Percentiles rank a stretch among this genome's conserved stretches.
These are phyloP conservation scores for Rheum nobile DNA, from an alignment of 148 eudicot genomes.

Conservation along the genomic window DNA sequence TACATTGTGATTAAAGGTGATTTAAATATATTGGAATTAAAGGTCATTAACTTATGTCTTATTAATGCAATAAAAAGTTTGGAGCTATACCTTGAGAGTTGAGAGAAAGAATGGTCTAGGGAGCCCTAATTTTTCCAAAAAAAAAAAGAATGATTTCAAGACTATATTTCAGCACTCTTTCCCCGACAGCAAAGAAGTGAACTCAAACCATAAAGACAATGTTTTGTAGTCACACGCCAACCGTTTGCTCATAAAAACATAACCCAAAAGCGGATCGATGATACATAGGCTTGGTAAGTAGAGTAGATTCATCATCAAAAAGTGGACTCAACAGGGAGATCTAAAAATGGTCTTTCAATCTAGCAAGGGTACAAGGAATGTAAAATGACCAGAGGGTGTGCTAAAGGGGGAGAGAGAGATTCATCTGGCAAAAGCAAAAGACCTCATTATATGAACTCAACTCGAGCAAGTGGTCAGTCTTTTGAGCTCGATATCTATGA, in stretches of 20 bases:
- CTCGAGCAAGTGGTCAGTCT: background rate
- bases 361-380: background rate
- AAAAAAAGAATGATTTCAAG: too few relatives aligned
- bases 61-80: too few relatives aligned
- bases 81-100: too few relatives aligned
- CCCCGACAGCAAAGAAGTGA: background rate
- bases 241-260: background rate
- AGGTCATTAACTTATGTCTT: too few relatives aligned
- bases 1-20: too few relatives aligned
- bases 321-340: background rate
- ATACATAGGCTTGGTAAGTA: background rate
- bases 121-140: too few relatives aligned
- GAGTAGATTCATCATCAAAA: constrained; percentile 1
- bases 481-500: background rate
- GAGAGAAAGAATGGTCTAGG: too few relatives aligned
- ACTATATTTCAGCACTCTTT: too few relatives aligned
- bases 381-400: background rate
- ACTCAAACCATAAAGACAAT: background rate
- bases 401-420: background rate
- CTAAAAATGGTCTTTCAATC: background rate
- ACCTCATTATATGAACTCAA: background rate
- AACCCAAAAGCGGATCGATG: background rate
- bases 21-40: too few relatives aligned
- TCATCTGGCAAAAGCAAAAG: background rate
- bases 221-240: background rate